Conservation (phyloP, 768 basidiomycete species). For the Pulveroboletus sp. region DNA sequence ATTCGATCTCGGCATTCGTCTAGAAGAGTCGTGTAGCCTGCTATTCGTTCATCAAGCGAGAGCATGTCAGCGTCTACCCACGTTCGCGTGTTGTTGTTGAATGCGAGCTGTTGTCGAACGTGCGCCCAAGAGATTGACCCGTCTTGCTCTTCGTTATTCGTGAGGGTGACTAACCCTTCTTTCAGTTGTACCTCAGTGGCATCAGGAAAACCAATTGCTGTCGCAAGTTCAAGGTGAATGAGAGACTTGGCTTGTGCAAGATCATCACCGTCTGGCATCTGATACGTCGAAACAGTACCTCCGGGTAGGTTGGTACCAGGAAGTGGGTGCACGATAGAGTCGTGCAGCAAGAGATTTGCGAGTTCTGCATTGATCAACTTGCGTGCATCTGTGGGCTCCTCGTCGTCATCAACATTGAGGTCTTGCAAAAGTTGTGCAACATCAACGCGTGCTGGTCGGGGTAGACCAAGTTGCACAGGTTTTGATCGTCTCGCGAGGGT, state of each 20-base stretch:
- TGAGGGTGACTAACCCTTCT: constrained; percentile 63
- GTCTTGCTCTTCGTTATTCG: constrained; percentile 57
- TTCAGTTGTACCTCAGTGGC: constrained; percentile 76
- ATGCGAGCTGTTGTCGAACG: constrained; percentile 57
- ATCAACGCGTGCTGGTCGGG: constrained; percentile 83
- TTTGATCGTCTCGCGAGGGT: constrained; percentile 79
- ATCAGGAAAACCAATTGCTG: constrained; percentile 76
- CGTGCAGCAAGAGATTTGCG: constrained; percentile 75
- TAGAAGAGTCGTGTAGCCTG: constrained; percentile 60
- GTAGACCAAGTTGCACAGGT: constrained; percentile 75
- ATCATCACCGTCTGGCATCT: constrained; percentile 71
- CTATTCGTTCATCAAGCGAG: constrained; percentile 52
- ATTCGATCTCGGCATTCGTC: constrained; percentile 63
- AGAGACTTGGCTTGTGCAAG: constrained; percentile 63
- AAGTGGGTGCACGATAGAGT: constrained; percentile 80
- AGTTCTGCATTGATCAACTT: constrained; percentile 75
- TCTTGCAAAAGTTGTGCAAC: constrained; percentile 56
- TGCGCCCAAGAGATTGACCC: constrained; percentile 68
- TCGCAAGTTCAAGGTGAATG: constrained; percentile 79
- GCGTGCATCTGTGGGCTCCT: constrained; percentile 47
- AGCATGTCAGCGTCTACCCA: constrained; percentile 69
- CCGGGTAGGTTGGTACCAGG: constrained; percentile 83
- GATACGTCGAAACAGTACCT: constrained; percentile 61
- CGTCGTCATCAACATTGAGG: constrained; percentile 46
- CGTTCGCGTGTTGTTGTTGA: constrained; percentile 45